Conservation (phyloP, 345 rosid species). For the Arabidopsis arenosa region DNA sequence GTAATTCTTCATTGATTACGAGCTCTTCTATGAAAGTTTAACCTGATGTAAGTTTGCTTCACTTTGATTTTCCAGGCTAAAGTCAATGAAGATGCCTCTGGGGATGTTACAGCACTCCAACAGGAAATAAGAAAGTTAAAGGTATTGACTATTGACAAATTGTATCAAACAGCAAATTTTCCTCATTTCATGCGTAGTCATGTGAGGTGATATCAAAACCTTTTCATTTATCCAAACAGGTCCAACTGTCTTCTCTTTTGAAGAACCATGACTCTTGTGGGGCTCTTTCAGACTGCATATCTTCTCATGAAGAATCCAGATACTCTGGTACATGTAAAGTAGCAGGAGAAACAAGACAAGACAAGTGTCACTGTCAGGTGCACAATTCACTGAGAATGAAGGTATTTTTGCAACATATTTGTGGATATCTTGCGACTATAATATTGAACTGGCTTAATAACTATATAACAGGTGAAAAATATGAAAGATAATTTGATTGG, state of each 20-base stretch:
- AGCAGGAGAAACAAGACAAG: conserved; percentile 43
- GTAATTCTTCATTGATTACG: conserved; percentile 12
- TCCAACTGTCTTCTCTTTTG: conserved; percentile 65
- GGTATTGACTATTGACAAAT: conserved; percentile 47
- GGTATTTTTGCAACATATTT: conserved; percentile 43
- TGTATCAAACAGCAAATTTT: conserved; percentile 24
- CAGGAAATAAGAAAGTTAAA: conserved; percentile 80
- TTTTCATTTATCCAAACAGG: conserved; percentile 54
- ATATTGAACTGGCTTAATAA: conserved; percentile 31
- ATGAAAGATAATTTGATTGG: conserved; percentile 57
- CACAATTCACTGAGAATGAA: conserved; percentile 48
- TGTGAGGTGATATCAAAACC: conserved; percentile 33
- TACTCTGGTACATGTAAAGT: conserved; percentile 42
- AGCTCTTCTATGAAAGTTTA: conserved; percentile 22
- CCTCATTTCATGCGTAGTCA: conserved; percentile 25
- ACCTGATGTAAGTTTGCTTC: conserved; percentile 32
- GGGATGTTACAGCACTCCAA: conserved; percentile 81
- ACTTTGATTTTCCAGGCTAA: conserved; percentile 62
- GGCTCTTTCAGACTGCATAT: conserved; percentile 43
- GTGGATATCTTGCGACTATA: conserved; percentile 25
- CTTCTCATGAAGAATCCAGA: conserved; percentile 51
- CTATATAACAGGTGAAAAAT: conserved; percentile 48
- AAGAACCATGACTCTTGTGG: conserved; percentile 58
- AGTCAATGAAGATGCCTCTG: conserved; percentile 96
- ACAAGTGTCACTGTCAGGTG: conserved; percentile 43